Base-by-base conservation (phyloP, 345 rosid genomes). In the Eucalyptus tenuipes region DNA sequence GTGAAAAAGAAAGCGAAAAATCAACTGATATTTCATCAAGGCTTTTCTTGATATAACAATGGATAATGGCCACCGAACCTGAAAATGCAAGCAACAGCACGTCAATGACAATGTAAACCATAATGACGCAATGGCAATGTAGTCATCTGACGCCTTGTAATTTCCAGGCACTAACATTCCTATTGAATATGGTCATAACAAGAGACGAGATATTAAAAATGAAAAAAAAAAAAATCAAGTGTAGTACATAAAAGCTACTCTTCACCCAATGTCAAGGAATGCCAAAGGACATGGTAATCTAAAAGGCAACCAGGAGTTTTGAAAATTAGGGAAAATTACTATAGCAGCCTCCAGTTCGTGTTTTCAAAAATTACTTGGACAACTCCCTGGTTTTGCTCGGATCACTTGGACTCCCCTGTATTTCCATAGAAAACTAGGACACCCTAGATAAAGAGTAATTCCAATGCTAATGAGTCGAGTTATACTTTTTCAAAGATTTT, bases 31-130 rank as follows among this genome's bases (percentile, higher is more conserved):
- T 92, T 98, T 98, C 87, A 95, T 92, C 85, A 97, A 88, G 91
- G 99, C 96, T 93, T 96, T 95, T 92, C 95, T 96, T 90, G 99
- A 96, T 91, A 98, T 93, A 88, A 97, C 99, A 89, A 98, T 95
- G 57, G 98, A 98, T 89, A 97, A 91, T 85, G 99, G 99, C 99
- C 99, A 98, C 25, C 93, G 96, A 89, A 97, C 97, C 99, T 98
- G 97, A 92, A 91, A 75, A 75, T 75, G 84, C 47, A 75, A 33
- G 81, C 81, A 68, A 68, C 81, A 68, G 80, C 80, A 68, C 1
- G 4, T 68, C 44, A 68, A 68, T 68, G 44, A 68, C 25, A 33
- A 68, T 68, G 44, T 9, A 16, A 68, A 68, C 81, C 7, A 13
- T 49, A 31, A 10, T 53, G 57, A 85, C 7, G 12, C 59, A 49